Conservation (phyloP, 2,329 filamentous ascomycete species). For the Colletotrichum zoysiae region DNA sequence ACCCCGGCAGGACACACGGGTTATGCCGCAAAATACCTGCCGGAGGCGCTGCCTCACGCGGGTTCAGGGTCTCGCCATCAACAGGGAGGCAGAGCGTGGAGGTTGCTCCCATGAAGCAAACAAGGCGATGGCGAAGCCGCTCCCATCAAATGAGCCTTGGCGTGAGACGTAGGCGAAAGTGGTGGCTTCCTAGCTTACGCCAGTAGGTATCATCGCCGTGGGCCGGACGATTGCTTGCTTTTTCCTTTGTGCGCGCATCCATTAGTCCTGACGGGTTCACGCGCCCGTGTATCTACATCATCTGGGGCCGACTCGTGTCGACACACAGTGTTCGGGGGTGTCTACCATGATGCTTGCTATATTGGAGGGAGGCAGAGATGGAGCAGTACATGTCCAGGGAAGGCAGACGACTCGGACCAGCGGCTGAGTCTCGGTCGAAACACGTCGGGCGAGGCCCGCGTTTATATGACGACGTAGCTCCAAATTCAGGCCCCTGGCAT, state of each 20-base stretch:
- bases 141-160: constrained; percentile 12
- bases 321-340: constrained; percentile 11
- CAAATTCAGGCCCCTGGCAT: background rate
- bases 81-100: constrained; percentile 2
- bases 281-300: constrained; percentile 6
- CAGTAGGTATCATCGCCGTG: constrained; percentile 28
- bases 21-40: background rate
- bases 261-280: constrained; percentile 24
- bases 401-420: constrained; percentile 8
- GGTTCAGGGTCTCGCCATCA: background rate
- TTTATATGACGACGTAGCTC: constrained; percentile 5
- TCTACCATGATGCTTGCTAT: constrained; percentile 2
- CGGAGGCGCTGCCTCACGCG: background rate
- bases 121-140: background rate
- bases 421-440: constrained; percentile 4
- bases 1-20: background rate
- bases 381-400: background rate
- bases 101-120: constrained; percentile 16
- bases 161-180: constrained; percentile 12
- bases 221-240: constrained; percentile 33
- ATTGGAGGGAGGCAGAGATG: background rate
- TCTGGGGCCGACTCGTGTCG: constrained; percentile 8
- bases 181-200: constrained; percentile 28
- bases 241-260: constrained; percentile 20
- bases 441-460: background rate